Conservation (phyloP, 441 rosid species). For the Erodium trifolium region DNA sequence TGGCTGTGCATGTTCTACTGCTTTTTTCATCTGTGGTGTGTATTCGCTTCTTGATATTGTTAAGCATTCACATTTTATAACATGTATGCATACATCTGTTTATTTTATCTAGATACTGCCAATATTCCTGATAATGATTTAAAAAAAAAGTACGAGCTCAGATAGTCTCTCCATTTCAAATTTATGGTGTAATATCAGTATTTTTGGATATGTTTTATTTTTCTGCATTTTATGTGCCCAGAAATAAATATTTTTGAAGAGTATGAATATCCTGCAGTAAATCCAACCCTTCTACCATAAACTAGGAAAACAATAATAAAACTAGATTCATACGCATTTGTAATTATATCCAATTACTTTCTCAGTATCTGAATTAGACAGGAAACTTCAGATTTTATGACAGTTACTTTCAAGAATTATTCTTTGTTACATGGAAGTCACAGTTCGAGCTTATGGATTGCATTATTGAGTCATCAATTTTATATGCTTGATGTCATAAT, state of each 20-base stretch:
- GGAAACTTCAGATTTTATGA: not conserved
- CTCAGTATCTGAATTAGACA: not conserved
- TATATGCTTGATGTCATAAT: not conserved
- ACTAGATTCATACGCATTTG: not conserved
- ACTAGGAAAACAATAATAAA: not conserved
- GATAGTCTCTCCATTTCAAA: not conserved
- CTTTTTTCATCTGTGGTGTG: slow-evolving; percentile 94
- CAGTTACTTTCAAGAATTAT: not conserved
- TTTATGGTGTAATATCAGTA: not conserved
- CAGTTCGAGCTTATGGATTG: not conserved
- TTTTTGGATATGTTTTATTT: not conserved
- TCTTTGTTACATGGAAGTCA: not conserved
- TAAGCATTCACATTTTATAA: not conserved
- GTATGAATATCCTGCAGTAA: not conserved
- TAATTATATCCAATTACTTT: not conserved
- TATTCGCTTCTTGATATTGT: slow-evolving; percentile 6
- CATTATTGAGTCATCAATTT: slow-evolving; percentile 5
- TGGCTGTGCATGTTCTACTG: slow-evolving; percentile 99
- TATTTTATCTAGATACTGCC: not conserved
- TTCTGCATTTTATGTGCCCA: not conserved
- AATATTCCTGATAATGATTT: not conserved
- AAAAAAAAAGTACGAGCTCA: not conserved
- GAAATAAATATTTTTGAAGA: too few relatives aligned
- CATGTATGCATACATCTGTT: not conserved
- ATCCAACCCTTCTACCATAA: not conserved